A percentile compares a stretch with the other conserved stretches of the same genome.
These are phyloP conservation scores for Ceratobasidium sp. DNA, from an alignment of 1,284 basidiomycete species.

Conservation along the genomic window DNA sequence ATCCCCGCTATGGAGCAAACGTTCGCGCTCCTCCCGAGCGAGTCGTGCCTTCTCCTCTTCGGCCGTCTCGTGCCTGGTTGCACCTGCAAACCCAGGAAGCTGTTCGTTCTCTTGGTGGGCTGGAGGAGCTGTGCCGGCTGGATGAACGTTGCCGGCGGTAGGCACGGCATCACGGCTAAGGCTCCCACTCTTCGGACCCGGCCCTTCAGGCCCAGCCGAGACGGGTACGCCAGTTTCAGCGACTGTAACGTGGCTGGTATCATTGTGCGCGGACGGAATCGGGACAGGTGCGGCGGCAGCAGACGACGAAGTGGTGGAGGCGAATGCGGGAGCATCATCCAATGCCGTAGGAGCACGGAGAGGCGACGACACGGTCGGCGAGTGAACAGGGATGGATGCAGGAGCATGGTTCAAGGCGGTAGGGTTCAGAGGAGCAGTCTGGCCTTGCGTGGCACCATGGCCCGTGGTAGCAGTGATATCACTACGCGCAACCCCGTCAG, in stretches of 20 bases:
- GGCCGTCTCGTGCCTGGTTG: conserved; percentile 49
- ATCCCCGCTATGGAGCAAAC: conserved; percentile 35
- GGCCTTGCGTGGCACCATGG: not conserved
- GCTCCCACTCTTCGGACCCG: conserved; percentile 66
- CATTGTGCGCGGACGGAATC: conserved; percentile 46
- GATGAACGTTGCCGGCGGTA: conserved; percentile 6
- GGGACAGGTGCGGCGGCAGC: conserved; percentile 35
- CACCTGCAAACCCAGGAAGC: conserved; percentile 31
- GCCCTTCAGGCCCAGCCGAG: conserved; percentile 57
- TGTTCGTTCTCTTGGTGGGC: conserved; percentile 51
- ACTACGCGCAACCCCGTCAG: conserved; percentile 1
- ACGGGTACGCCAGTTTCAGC: conserved; percentile 68
- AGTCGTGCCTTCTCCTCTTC: conserved; percentile 46
- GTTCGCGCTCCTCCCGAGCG: conserved; percentile 41
- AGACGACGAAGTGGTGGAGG: conserved; percentile 43
- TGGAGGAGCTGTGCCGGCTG: conserved; percentile 32
- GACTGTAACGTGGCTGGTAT: conserved; percentile 61
- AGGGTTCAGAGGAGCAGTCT: conserved; percentile 59
- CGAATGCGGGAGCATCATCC: conserved; percentile 43
- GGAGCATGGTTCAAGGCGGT: conserved; percentile 63
- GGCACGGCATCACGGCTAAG: conserved; percentile 38
- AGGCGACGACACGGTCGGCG: conserved; percentile 43
- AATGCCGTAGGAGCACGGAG: conserved; percentile 40
- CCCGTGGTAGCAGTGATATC: conserved; percentile 14
- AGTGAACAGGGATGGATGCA: conserved; percentile 55